These are phyloP conservation scores for Oryza coarctata DNA, from an alignment of 176 grass and related monocot genomes.

Conservation along the genomic window DNA sequence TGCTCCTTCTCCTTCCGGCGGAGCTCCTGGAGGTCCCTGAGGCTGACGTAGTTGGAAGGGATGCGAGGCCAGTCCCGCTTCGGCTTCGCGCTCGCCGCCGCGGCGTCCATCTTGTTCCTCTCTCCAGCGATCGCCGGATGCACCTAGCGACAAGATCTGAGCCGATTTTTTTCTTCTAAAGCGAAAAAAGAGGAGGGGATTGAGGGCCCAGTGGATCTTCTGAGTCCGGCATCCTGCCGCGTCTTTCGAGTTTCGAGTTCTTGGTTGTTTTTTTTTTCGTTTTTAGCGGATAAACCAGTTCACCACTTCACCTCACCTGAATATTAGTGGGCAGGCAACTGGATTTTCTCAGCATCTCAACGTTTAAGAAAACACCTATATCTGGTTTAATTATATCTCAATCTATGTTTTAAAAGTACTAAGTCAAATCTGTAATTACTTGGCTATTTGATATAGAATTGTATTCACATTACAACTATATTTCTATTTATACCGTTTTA, in stretches of 20 bases:
- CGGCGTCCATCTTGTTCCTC: constrained; percentile 35
- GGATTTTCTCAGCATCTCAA: too few species aligned
- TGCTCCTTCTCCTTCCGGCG: constrained; percentile 37
- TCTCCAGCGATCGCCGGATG: constrained; percentile 23
- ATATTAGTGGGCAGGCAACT: too few species aligned
- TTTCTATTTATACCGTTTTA: too few species aligned
- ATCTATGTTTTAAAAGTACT: too few species aligned
- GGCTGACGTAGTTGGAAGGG: constrained; percentile 58
- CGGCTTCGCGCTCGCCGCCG: constrained; percentile 9
- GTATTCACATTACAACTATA: too few species aligned
- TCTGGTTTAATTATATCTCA: too few species aligned
- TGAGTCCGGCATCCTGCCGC: not conserved
- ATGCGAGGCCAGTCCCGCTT: constrained; percentile 27
- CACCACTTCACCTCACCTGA: too few species aligned
- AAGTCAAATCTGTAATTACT: too few species aligned
- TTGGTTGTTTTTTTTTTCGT: not conserved
- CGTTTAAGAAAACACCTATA: too few species aligned
- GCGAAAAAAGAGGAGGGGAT: not conserved
- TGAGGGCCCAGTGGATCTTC: not conserved
- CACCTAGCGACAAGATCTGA: not conserved
- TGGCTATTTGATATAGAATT: too few species aligned
- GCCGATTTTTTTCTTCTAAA: not conserved
- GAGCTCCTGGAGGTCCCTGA: constrained; percentile 44
- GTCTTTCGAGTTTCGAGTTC: not conserved
- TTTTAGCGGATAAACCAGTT: too few species aligned